Base-by-base conservation (phyloP, 768 basidiomycete genomes). In the Pisolithus microcarpus region DNA sequence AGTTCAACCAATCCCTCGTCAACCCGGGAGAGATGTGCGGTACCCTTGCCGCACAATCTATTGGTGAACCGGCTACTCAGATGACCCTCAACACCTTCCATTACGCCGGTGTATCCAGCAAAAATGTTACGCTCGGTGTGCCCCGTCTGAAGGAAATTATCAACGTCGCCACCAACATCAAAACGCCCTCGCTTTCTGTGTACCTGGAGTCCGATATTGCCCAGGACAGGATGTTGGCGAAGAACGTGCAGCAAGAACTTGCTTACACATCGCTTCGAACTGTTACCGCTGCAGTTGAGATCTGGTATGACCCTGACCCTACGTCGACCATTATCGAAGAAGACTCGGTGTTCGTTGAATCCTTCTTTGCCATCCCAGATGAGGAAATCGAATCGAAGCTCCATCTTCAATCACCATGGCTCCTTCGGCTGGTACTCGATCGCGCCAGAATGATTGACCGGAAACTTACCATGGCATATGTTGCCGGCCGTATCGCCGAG, bases 61-160 rank as follows among this genome's bases (percentile, higher is more conserved):
- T 98, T 57, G 96, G 96, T 68, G 96, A 98, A 74, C 96, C 96
- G 0, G 96, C 96, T 4, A 99, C 96, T 0, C 96, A 99, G 72
- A 98, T 99, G 96, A 98, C 96, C 6, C 70, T 99, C 52, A 99
- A 99, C 69, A 98, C 95, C 0, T 99, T 98, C 89, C 96, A 99
- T 71, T 98, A 97, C 66, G 96, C 96, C 54, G 96, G 96, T 85
- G 96, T 99, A 23, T 95, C 96, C n/a, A 92, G 89, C 63, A 98
- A 98, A 73, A 97, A 96, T 70, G 96, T 99, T 46, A 99, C 96
- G 0, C 90, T 98, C 52, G 96, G 96, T 84, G 96, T 99, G 2
- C 96, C 96, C 2, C 94, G 96, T 69, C 69, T 99, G 56, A 98
- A 98, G 74, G 96, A 98, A 70, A 97, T 98, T 59, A 98, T 99